Evolutionary conservation across 2,329 filamentous ascomycete genomes (phyloP).

Genomic region (Sarocladiaceae sp.): DNA sequence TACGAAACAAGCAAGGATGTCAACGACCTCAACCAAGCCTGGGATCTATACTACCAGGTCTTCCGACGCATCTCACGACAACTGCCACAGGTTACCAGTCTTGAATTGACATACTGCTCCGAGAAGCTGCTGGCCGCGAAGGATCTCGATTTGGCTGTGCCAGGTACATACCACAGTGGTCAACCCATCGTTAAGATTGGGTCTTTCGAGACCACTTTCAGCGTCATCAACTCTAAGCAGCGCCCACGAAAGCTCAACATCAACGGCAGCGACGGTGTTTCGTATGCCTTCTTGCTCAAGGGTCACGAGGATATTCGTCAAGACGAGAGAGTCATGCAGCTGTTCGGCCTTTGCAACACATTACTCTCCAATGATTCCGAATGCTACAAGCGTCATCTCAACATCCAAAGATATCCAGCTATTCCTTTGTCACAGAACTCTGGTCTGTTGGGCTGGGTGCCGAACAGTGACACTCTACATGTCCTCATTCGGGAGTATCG

Average conservation of each 20-base stretch:
- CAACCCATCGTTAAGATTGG: slow-evolving; percentile 76
- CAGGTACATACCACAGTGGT: slow-evolving; percentile 83
- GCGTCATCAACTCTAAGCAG: slow-evolving; percentile 95
- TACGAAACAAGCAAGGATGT: slow-evolving; percentile 87
- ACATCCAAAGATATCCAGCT: slow-evolving; percentile 93
- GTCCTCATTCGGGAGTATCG: slow-evolving; percentile 96
- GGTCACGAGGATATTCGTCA: slow-evolving; percentile 99
- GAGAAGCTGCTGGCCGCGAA: slow-evolving; percentile 83
- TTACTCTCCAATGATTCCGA: slow-evolving; percentile 90
- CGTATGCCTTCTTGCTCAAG: slow-evolving; percentile 89
- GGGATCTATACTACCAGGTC: slow-evolving; percentile 98
- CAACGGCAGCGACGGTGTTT: slow-evolving; percentile 81
- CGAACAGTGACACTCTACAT: slow-evolving; percentile 95
- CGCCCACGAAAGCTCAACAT: slow-evolving; percentile 85
- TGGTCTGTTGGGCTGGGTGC: slow-evolving; percentile 92
- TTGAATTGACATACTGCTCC: slow-evolving; percentile 96
- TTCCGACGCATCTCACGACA: slow-evolving; percentile 95
- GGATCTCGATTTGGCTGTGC: slow-evolving; percentile 89
- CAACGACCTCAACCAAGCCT: slow-evolving; percentile 94
- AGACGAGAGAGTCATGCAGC: slow-evolving; percentile 98
- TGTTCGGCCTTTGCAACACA: slow-evolving; percentile 97
- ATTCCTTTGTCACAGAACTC: slow-evolving; percentile 96
- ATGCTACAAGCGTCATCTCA: slow-evolving; percentile 93
- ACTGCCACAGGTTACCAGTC: slow-evolving; percentile 82
- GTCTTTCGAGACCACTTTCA: slow-evolving; percentile 85